Base-by-base conservation (phyloP, 2,329 filamentous ascomycete genomes). In the Hawksworthiomyces lignivorus region DNA sequence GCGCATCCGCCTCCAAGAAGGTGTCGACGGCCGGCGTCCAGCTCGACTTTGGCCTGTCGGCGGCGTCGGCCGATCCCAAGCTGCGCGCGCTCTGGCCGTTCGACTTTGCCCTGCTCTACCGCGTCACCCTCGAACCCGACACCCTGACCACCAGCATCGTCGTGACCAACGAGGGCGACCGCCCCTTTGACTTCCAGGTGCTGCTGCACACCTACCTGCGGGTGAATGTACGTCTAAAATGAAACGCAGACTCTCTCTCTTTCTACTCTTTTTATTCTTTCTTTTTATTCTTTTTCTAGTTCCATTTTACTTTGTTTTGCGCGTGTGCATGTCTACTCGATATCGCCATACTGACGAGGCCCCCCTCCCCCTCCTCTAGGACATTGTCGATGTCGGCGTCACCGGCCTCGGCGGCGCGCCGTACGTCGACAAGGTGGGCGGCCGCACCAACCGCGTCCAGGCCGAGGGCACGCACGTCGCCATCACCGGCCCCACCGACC, bases 31-130 rank as follows among this genome's bases (percentile, higher is more conserved):
- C 79, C 56, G 82, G 80, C 36, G 82, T 97, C 51, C 96, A 94
- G 73, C 81, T 98, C 47, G 92, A 98, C 68, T 97, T 98, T 62
- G 92, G 90, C 21, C 80, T 98, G 27, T 87, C 84, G 39, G 75
- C 79, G 21, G 72, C 75, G 39, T 83, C 82, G 57, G 69, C 97
- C 44, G 75, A 74, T 51, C 78, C 82, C 1, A 75, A 81, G 32
- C 74, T 76, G 51, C 78, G 76, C 57, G 74, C 76, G 53, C 75
- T 81, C 19, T 98, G 92, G 92, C 82, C 85, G 3, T 84, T 83
- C 58, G 80, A 84, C 49, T 98, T 98, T 61, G 84, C 84, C 5
- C 73, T 97, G 39, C 83, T 96, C 43, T 98, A 98, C 71, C 94
- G 84, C 56, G 87, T 98, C 45, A 94, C 86, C 3, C 68, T 98